Evolutionary conservation across 495 filamentous ascomycete species (phyloP), one percentile per base, ranked within the genome.

Genomic region (Hypoxylon crocopeplum): DNA sequence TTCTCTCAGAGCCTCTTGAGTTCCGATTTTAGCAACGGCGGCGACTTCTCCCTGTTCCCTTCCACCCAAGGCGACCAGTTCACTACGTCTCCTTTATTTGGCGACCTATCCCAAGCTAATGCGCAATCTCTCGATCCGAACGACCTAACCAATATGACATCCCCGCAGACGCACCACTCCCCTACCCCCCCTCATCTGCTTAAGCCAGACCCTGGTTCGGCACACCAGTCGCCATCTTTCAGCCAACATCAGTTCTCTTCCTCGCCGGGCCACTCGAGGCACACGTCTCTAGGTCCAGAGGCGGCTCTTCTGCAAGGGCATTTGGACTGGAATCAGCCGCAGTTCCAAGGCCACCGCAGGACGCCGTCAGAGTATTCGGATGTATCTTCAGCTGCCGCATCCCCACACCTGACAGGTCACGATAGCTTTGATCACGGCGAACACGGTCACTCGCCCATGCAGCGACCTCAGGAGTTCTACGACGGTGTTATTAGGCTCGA

Each of bases 281-380:
- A 92, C 69, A 81, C 87, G 15, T 96, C 92, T 6, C 75, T 97
- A 34, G 91, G 89, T 38, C 92, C 92, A 2, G 81, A 90, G 38
- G 89, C 85, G 33, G 88, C 91, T 16, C 84, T 87, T 65, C 76
- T 86, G 52, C 85, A 84, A 27, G 81, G 79, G 8, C 88, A 87
- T 52, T 46, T 80, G 25, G 88, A 92, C 47, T 93, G 90, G 90
- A 81, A 77, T 29, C 84, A 91, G 70, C 79, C 84, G 48, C 85
- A 87, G 62, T 97, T 95, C 64, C 84, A 88, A 49, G 75, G 77
- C 5, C 92, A 97, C 70, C 84, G 92, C 48, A 82, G 92, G 67
- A 84, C 88, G 29, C 90, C 93, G 1, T 97, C 93, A 5, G 94
- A 97, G 69, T 90, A 89, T 62, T 97, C 93, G 4, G 94, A 97